Percentiles rank a stretch among this genome's conserved stretches.
Evolutionary conservation across 495 filamentous ascomycete genomes (phyloP).

Genomic region (Aspergillus sclerotiicarbonarius): DNA sequence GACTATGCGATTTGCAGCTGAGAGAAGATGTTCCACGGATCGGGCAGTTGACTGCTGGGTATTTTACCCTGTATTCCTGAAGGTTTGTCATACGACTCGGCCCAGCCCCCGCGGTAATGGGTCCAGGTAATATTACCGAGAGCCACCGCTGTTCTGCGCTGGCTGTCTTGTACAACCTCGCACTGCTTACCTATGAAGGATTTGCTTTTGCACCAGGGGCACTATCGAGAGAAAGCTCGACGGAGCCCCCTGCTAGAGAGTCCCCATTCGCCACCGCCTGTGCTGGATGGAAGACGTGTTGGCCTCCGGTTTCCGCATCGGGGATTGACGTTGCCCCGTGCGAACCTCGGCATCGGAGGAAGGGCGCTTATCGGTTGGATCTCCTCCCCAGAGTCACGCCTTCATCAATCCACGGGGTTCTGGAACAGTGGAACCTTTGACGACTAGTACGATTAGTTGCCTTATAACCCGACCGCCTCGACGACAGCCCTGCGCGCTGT

Average conservation of each 20-base stretch:
- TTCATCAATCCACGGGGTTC: constrained; percentile 31
- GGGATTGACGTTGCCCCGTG: constrained; percentile 17
- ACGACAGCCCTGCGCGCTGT: constrained; percentile 9
- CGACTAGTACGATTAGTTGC: background rate
- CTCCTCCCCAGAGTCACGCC: constrained; percentile 32
- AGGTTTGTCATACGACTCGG: background rate
- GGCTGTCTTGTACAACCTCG: background rate
- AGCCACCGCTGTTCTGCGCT: background rate
- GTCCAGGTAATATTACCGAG: background rate
- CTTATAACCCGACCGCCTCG: constrained; percentile 13
- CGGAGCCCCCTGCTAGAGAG: background rate
- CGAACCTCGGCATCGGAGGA: constrained; percentile 45
- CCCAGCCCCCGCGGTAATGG: background rate
- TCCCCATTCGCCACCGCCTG: background rate
- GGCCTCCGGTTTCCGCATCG: background rate
- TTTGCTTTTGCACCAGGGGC: background rate
- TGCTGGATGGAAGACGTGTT: background rate
- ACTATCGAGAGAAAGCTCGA: background rate
- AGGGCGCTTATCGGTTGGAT: constrained; percentile 28
- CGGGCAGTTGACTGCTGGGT: background rate
- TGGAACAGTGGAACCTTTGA: constrained; percentile 25
- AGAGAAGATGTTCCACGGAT: background rate
- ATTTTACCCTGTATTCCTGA: background rate
- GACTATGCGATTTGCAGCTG: too few relatives aligned
- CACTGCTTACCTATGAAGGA: background rate